phyloP scores from a whole-genome alignment of 441 rosid genomes.

The Biscutella laevigata region DNA sequence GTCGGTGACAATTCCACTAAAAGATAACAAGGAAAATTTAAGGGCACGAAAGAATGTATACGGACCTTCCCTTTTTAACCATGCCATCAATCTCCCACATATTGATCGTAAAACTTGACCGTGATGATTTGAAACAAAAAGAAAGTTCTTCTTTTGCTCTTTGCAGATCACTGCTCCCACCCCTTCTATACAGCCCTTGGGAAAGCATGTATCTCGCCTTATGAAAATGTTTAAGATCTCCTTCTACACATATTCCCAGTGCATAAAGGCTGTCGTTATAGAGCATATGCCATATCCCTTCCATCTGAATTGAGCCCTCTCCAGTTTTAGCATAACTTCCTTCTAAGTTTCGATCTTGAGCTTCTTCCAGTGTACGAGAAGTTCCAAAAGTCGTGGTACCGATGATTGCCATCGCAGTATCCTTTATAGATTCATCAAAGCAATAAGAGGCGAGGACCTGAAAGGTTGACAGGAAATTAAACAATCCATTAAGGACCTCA shows the following conservation, averaged over 20 bases:
- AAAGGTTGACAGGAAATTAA: slow-evolving; percentile 16
- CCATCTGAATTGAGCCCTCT: slow-evolving; percentile 46
- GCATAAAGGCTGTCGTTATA: slow-evolving; percentile 90
- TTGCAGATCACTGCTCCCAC: slow-evolving; percentile 70
- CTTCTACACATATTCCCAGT: slow-evolving; percentile 82
- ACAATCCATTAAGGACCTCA: slow-evolving; percentile 7
- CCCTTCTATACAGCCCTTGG: slow-evolving; percentile 76
- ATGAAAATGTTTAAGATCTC: slow-evolving; percentile 98
- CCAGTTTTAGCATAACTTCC: slow-evolving; percentile 32
- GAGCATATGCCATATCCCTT: slow-evolving; percentile 77
- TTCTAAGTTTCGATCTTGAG: slow-evolving; percentile 33
- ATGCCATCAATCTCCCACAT: slow-evolving; percentile 99
- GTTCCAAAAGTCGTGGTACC: slow-evolving; percentile 39
- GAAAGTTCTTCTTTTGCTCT: slow-evolving; percentile 95
- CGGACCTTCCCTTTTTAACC: slow-evolving; percentile 94
- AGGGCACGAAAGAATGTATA: slow-evolving; percentile 14
- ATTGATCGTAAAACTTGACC: slow-evolving; percentile 90
- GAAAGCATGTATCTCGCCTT: slow-evolving; percentile 98
- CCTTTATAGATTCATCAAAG: slow-evolving; percentile 56
- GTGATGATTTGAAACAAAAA: slow-evolving; percentile 91
- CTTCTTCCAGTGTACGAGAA: slow-evolving; percentile 34
- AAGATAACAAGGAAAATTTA: background rate
- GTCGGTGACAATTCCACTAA: background rate
- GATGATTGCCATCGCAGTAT: slow-evolving; percentile 43
- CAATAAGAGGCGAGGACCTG: slow-evolving; percentile 68